phyloP scores from a whole-genome alignment of 352 stramenopile species.

The Globisporangium echinulatum region DNA sequence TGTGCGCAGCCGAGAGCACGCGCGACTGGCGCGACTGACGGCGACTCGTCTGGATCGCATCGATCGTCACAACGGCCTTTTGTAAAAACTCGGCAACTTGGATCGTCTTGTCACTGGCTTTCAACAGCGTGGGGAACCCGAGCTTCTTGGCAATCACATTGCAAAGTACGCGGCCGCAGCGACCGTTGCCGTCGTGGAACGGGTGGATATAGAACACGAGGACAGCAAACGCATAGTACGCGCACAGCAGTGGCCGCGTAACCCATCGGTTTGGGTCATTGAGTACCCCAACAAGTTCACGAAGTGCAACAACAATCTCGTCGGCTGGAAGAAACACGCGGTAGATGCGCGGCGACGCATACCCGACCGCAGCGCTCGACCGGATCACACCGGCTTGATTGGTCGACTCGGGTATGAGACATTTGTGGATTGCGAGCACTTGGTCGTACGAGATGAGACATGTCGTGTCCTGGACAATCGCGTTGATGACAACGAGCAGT shows the following conservation, averaged over 20 bases:
- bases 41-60: conserved; percentile 53
- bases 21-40: conserved; percentile 41
- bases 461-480: conserved; percentile 50
- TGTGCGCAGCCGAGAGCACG: conserved; percentile 36
- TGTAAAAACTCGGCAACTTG: conserved; percentile 69
- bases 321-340: conserved; percentile 66
- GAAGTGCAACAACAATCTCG: conserved; percentile 46
- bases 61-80: conserved; percentile 62
- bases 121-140: conserved; percentile 51
- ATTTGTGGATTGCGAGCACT: conserved; percentile 49
- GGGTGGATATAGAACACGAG: conserved; percentile 83
- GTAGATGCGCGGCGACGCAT: conserved; percentile 73
- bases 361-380: conserved; percentile 57
- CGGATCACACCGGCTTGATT: conserved; percentile 46
- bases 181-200: conserved; percentile 82
- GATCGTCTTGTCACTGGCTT: conserved; percentile 76
- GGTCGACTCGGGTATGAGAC: conserved; percentile 35
- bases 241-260: conserved; percentile 49
- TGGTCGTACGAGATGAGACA: conserved; percentile 53
- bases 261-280: conserved; percentile 38
- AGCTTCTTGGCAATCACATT: conserved; percentile 76
- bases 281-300: conserved; percentile 34
- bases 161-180: conserved; percentile 59
- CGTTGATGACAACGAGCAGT: conserved; percentile 56
- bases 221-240: conserved; percentile 74